Evolutionary conservation across 2,329 filamentous ascomycete species (phyloP).

Genomic region (Daldinia sp.): DNA sequence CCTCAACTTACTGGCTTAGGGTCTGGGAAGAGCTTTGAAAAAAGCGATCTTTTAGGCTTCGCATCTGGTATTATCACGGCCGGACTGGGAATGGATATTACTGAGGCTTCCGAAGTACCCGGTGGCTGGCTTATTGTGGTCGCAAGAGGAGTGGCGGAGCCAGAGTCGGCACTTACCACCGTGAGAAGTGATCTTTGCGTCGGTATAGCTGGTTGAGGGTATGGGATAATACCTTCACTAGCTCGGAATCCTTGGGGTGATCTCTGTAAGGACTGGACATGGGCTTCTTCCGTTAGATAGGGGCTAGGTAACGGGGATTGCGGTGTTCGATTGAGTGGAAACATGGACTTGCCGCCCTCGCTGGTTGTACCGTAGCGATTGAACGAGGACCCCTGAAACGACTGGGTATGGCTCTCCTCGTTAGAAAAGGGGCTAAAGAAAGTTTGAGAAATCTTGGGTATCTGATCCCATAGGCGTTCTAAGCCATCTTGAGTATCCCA

Average conservation of each 20-base stretch:
- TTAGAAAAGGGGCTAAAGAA: constrained; percentile 36
- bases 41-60: constrained; percentile 31
- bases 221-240: constrained; percentile 19
- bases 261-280: constrained; percentile 57
- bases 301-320: constrained; percentile 50
- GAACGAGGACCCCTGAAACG: constrained; percentile 37
- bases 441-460: constrained; percentile 4
- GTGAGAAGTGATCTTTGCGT: constrained; percentile 20
- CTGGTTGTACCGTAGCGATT: constrained; percentile 29
- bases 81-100: background rate
- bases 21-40: constrained; percentile 25
- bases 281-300: constrained; percentile 57
- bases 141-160: constrained; percentile 9
- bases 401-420: constrained; percentile 39
- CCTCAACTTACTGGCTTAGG: constrained; percentile 23
- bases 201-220: background rate
- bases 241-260: constrained; percentile 28
- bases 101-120: background rate
- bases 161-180: constrained; percentile 4
- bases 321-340: constrained; percentile 35
- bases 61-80: background rate
- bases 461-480: constrained; percentile 18
- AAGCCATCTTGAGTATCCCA: constrained; percentile 34
- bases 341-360: constrained; percentile 28
- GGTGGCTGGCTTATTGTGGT: background rate